Conservation (phyloP, 352 stramenopile species). For the Globisporangium ultimum region DNA sequence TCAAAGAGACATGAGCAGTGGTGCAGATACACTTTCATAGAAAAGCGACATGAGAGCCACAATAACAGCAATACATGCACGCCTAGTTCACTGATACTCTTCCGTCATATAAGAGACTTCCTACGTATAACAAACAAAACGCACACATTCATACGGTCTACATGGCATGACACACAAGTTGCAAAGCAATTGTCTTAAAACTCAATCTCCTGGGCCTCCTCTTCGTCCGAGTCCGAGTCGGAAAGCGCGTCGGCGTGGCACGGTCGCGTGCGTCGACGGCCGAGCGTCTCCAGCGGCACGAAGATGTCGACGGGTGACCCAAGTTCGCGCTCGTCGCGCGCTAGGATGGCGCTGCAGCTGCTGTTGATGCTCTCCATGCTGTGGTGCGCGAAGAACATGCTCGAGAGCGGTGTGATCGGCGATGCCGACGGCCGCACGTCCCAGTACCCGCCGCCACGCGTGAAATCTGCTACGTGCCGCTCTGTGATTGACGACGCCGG, state of each 20-base stretch:
- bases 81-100: too few relatives aligned
- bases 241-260: conserved; percentile 10
- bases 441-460: conserved; percentile 40
- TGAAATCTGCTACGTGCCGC: conserved; percentile 43
- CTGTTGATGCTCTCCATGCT: conserved; percentile 10
- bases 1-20: too few relatives aligned
- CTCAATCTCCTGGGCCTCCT: conserved; percentile 16
- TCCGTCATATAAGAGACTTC: too few relatives aligned
- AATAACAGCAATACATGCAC: too few relatives aligned
- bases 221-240: conserved; percentile 1
- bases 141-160: too few relatives aligned
- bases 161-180: too few relatives aligned
- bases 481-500: conserved; percentile 17
- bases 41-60: too few relatives aligned
- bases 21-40: too few relatives aligned
- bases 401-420: conserved; percentile 45
- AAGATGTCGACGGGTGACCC: conserved; percentile 33
- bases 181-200: conserved; percentile 2
- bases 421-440: conserved; percentile 43
- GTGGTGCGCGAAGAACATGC: conserved; percentile 25
- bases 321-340: not conserved
- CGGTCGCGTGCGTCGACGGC: conserved; percentile 12
- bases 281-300: conserved; percentile 34
- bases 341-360: not conserved
- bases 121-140: too few relatives aligned